These are phyloP conservation scores for Cryptococcus sp. DNA, from an alignment of 1,284 basidiomycete species.

Conservation along the genomic window DNA sequence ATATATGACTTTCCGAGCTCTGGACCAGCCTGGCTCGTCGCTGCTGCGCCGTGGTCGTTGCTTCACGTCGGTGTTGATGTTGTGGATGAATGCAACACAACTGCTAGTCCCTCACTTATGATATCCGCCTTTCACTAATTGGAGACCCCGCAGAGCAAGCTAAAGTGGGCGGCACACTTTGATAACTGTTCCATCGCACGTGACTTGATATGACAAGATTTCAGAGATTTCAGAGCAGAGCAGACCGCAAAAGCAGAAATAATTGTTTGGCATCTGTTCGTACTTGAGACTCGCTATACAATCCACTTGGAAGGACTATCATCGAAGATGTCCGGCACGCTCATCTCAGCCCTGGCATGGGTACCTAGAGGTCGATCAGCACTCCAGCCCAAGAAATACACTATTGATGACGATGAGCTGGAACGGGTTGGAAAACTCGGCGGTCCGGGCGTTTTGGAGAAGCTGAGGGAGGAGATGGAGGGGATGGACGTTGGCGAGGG, in stretches of 20 bases:
- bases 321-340: constrained; percentile 52
- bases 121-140: no score
- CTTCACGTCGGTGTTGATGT: no score
- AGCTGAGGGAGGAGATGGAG: constrained; percentile 74
- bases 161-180: no score
- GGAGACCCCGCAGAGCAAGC: no score
- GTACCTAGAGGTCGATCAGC: constrained; percentile 78
- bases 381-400: constrained; percentile 81
- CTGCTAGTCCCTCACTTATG: no score
- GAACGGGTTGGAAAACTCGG: constrained; percentile 87
- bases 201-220: neutral
- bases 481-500: constrained; percentile 64
- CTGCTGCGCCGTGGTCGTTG: no score
- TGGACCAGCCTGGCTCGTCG: no score
- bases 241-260: no score
- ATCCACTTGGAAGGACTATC: neutral
- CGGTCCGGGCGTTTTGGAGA: constrained; percentile 77
- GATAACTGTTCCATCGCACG: neutral
- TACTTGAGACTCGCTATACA: neutral
- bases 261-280: no score
- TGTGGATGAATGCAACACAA: no score
- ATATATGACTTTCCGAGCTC: no score
- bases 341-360: constrained; percentile 66
- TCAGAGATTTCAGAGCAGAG: neutral
- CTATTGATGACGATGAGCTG: constrained; percentile 87